Conservation (phyloP, 768 basidiomycete genomes). For the Omphalotus guepiniiformis region DNA sequence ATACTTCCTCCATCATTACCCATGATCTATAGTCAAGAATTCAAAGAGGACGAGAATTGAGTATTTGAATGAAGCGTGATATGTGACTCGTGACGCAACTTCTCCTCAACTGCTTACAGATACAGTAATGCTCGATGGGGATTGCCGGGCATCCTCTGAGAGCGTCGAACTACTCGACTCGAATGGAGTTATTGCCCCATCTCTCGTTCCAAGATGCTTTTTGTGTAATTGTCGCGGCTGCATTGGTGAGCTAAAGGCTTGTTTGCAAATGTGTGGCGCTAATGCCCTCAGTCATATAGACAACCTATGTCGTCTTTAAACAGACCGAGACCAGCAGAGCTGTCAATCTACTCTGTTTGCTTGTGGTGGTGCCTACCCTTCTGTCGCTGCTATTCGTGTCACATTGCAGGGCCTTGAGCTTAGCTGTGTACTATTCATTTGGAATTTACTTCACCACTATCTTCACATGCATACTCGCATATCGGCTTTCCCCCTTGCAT, state of each 20-base stretch:
- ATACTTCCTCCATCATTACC: slow-evolving; percentile 90
- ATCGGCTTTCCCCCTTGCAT: slow-evolving; percentile 31
- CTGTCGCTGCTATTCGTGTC: not conserved
- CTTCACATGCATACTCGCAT: slow-evolving; percentile 11
- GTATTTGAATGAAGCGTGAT: not conserved
- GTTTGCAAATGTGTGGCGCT: too few relatives aligned
- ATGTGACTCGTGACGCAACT: not conserved
- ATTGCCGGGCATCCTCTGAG: too few relatives aligned
- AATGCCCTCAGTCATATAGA: too few relatives aligned
- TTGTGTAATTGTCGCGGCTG: too few relatives aligned
- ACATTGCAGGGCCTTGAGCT: not conserved
- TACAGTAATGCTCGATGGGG: too few relatives aligned
- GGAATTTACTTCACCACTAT: slow-evolving; percentile 1
- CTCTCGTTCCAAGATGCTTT: too few relatives aligned
- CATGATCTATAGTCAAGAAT: slow-evolving; percentile 36
- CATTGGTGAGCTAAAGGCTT: too few relatives aligned
- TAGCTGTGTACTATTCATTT: not conserved
- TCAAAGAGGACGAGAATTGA: not conserved
- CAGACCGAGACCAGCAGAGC: not conserved
- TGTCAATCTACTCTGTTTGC: not conserved
- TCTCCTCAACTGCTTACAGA: too few relatives aligned
- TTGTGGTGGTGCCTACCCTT: not conserved
- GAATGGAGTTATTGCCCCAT: too few relatives aligned
- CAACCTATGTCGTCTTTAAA: not conserved
- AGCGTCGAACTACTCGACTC: too few relatives aligned